These are phyloP conservation scores for Nitzschia putrida DNA, from an alignment of 108 stramenopile species.

Conservation along the genomic window DNA sequence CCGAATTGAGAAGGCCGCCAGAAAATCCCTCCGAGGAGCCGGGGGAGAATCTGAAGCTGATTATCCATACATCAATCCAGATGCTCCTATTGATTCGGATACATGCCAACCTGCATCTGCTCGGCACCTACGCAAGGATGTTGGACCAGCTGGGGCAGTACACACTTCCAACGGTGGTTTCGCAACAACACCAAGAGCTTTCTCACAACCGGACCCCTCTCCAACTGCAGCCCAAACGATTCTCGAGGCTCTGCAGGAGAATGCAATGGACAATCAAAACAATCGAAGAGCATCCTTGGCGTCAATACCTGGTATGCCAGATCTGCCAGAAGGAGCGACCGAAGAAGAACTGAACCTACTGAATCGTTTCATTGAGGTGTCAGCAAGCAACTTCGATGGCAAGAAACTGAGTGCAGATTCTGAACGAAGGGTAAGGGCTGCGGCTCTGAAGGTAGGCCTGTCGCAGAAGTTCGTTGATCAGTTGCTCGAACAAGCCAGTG, in stretches of 20 bases:
- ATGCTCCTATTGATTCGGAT: slow-evolving; percentile 16
- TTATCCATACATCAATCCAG: neutral
- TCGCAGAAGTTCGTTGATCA: slow-evolving; percentile 37
- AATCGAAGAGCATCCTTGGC: neutral
- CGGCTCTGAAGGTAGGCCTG: slow-evolving; percentile 39
- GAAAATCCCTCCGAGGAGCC: neutral
- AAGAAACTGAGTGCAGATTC: slow-evolving; percentile 32
- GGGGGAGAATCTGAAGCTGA: neutral
- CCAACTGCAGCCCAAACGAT: slow-evolving; percentile 7
- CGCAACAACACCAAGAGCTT: neutral
- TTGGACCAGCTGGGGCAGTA: neutral
- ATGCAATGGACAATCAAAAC: neutral
- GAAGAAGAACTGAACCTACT: slow-evolving; percentile 36
- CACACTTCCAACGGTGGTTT: neutral
- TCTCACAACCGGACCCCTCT: neutral
- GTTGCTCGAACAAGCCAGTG: slow-evolving; percentile 26
- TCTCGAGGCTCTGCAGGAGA: slow-evolving; percentile 7
- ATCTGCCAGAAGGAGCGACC: slow-evolving; percentile 37
- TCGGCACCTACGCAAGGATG: slow-evolving; percentile 17
- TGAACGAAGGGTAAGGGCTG: slow-evolving; percentile 35
- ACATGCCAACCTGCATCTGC: slow-evolving; percentile 19
- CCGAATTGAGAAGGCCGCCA: neutral
- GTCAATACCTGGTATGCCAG: slow-evolving; percentile 17
- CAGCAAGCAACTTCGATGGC: slow-evolving; percentile 33
- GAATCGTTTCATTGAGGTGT: slow-evolving; percentile 42